Evolutionary conservation across 768 basidiomycete species (phyloP).

Genomic region (Solioccasus polychromus): DNA sequence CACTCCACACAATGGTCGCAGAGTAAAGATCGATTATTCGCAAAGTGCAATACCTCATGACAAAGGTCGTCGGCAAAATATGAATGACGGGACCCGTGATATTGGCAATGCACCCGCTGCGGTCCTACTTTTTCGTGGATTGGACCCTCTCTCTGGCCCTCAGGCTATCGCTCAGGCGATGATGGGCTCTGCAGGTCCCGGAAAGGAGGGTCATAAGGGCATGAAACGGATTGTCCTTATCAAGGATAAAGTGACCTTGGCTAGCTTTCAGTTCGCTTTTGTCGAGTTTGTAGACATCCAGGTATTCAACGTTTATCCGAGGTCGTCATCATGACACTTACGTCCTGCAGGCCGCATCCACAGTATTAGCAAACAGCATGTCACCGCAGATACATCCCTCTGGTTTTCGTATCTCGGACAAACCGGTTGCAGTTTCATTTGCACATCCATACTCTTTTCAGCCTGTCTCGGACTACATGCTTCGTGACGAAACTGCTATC

Average conservation of each 20-base stretch:
- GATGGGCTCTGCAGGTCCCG: constrained; percentile 74
- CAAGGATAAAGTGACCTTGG: constrained; percentile 83
- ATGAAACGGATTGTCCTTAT: constrained; percentile 87
- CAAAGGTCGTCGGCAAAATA: constrained; percentile 59
- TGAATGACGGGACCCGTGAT: constrained; percentile 94
- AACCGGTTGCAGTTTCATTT: constrained; percentile 89
- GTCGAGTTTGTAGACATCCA: constrained; percentile 86
- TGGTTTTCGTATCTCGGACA: constrained; percentile 91
- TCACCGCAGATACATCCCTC: constrained; percentile 82
- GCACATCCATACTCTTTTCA: constrained; percentile 91
- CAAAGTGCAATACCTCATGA: constrained; percentile 77
- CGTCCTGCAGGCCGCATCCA: constrained; percentile 65
- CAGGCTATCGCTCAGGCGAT: constrained; percentile 86
- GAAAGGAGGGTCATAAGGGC: constrained; percentile 76
- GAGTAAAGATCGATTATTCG: constrained; percentile 95
- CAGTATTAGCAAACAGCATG: constrained; percentile 82
- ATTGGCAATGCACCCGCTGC: constrained; percentile 84
- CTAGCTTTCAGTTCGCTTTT: constrained; percentile 92
- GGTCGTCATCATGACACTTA: constrained; percentile 8
- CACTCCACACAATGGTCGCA: constrained; percentile 69
- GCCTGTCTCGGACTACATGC: constrained; percentile 68
- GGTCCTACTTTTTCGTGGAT: constrained; percentile 84
- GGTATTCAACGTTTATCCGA: constrained; percentile 40
- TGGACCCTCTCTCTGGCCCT: constrained; percentile 84
- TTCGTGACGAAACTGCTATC: constrained; percentile 76